Evolutionary conservation across 2,329 filamentous ascomycete species (phyloP).

Genomic region (Drechmeria coniospora): DNA sequence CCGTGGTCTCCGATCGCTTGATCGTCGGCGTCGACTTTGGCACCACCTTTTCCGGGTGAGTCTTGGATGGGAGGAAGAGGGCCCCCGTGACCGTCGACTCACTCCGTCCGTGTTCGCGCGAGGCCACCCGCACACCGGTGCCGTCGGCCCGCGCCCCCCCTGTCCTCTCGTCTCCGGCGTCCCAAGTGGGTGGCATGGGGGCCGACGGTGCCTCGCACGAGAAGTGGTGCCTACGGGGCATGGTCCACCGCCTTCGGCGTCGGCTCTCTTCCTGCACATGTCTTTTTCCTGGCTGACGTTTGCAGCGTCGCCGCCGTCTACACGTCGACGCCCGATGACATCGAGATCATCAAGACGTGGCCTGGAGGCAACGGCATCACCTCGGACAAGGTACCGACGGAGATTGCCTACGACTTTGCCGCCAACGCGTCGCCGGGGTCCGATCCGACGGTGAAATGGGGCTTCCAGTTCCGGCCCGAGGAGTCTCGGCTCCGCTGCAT

Average conservation of each 20-base stretch:
- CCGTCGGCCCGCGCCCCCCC: no score
- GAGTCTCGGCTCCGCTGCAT: slow-evolving; percentile 65
- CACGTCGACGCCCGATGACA: slow-evolving; percentile 60
- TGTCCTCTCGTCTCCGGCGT: no score
- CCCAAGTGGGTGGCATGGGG: no score
- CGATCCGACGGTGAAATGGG: slow-evolving; percentile 51
- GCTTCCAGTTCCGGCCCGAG: slow-evolving; percentile 68
- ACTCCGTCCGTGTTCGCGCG: no score
- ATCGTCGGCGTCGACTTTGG: slow-evolving; percentile 74
- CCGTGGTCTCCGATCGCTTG: slow-evolving; percentile 42
- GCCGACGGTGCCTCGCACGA: no score
- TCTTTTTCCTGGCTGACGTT: no score
- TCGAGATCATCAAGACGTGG: slow-evolving; percentile 77
- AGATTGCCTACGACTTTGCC: slow-evolving; percentile 47
- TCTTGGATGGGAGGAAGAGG: no score
- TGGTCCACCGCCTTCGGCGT: no score
- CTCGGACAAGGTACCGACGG: slow-evolving; percentile 75
- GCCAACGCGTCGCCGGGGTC: slow-evolving; percentile 16
- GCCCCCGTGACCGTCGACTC: no score
- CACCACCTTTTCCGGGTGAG: slow-evolving; percentile 67
- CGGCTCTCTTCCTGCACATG: no score
- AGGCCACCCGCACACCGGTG: no score
- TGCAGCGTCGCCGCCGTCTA: slow-evolving; percentile 53
- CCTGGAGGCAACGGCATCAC: slow-evolving; percentile 73
- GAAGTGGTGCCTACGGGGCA: no score